These are phyloP conservation scores for Stagonosporopsis chrysanthemi DNA, from an alignment of 2,329 filamentous ascomycete species.

Conservation along the genomic window DNA sequence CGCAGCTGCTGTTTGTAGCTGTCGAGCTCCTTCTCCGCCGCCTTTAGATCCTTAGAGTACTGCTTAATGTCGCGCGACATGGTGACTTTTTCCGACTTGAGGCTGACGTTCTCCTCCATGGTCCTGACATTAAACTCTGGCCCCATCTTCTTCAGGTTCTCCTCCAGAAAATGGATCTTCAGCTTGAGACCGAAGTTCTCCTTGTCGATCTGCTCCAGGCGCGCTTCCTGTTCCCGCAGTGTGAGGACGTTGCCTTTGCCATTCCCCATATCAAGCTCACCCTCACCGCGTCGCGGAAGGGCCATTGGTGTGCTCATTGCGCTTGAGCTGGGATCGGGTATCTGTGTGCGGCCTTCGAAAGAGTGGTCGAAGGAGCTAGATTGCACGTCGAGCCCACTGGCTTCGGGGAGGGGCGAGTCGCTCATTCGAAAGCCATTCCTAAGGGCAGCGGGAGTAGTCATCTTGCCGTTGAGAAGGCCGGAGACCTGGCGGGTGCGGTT, in stretches of 20 bases:
- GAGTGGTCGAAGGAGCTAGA: slow-evolving; percentile 62
- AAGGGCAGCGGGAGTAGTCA: slow-evolving; percentile 70
- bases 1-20: slow-evolving; percentile 80
- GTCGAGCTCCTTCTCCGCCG: slow-evolving; percentile 87
- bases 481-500: slow-evolving; percentile 61
- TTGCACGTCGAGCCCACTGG: slow-evolving; percentile 64
- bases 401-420: slow-evolving; percentile 78
- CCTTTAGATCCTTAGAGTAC: slow-evolving; percentile 82
- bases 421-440: slow-evolving; percentile 70
- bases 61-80: slow-evolving; percentile 86
- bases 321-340: slow-evolving; percentile 82
- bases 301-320: slow-evolving; percentile 80
- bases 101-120: slow-evolving; percentile 91
- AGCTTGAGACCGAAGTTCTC: slow-evolving; percentile 67
- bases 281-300: slow-evolving; percentile 69
- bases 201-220: slow-evolving; percentile 94
- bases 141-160: slow-evolving; percentile 84
- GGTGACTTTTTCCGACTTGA: slow-evolving; percentile 91
- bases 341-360: slow-evolving; percentile 70
- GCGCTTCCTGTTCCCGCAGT: slow-evolving; percentile 90
- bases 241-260: slow-evolving; percentile 91
- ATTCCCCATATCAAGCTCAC: slow-evolving; percentile 69
- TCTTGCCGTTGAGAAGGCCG: slow-evolving; percentile 47
- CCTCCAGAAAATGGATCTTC: slow-evolving; percentile 88
- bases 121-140: slow-evolving; percentile 89